phyloP scores from a whole-genome alignment of 1,284 basidiomycete species.

The Ceratobasidium sp. region DNA sequence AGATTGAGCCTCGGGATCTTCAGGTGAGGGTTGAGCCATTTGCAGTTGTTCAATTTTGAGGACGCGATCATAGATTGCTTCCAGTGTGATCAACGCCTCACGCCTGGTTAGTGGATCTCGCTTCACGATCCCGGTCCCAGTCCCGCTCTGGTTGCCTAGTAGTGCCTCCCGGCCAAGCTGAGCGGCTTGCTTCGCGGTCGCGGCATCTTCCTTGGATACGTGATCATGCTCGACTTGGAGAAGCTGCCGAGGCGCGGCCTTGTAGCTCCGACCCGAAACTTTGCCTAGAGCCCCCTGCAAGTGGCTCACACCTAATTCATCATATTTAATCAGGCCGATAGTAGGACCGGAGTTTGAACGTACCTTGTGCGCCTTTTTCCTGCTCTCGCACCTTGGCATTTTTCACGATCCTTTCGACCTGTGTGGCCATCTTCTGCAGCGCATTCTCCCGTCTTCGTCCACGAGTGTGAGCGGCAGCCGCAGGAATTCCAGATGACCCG shows the following conservation, averaged over 20 bases:
- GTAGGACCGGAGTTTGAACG: background rate
- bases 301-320: slow-evolving; percentile 10
- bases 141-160: slow-evolving; percentile 12
- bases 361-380: slow-evolving; percentile 75
- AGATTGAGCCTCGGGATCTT: slow-evolving; percentile 64
- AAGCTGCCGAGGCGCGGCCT: slow-evolving; percentile 94
- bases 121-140: slow-evolving; percentile 41
- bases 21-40: slow-evolving; percentile 72
- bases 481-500: slow-evolving; percentile 57
- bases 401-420: slow-evolving; percentile 96
- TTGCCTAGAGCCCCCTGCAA: slow-evolving; percentile 96
- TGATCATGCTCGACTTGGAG: slow-evolving; percentile 74
- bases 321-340: background rate
- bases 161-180: slow-evolving; percentile 40
- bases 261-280: slow-evolving; percentile 89
- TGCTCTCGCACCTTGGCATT: slow-evolving; percentile 87
- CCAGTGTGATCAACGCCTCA: slow-evolving; percentile 80
- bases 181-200: slow-evolving; percentile 39
- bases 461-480: slow-evolving; percentile 58
- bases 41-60: slow-evolving; percentile 87
- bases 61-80: slow-evolving; percentile 85
- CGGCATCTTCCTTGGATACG: slow-evolving; percentile 62
- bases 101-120: slow-evolving; percentile 64
- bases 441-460: slow-evolving; percentile 83
- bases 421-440: slow-evolving; percentile 96